phyloP scores from a whole-genome alignment of 78 protist genomes.

The Paulinella micropora region DNA sequence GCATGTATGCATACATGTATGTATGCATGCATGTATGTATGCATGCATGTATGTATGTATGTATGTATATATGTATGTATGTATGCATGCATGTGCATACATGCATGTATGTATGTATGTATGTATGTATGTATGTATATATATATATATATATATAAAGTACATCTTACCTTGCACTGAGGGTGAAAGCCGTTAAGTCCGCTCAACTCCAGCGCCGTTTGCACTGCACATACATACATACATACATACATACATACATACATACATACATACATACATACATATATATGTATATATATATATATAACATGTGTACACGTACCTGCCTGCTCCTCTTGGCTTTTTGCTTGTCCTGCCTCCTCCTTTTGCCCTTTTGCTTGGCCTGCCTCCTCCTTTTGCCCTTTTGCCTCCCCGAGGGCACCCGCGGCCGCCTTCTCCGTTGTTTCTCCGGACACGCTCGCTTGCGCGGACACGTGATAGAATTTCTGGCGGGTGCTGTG shows the following conservation, averaged over 20 bases:
- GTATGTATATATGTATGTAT: background rate
- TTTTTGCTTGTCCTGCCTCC: background rate
- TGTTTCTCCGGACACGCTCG: background rate
- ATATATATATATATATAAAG: background rate
- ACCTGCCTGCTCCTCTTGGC: background rate
- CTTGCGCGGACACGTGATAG: background rate
- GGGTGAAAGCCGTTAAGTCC: background rate
- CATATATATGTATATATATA: background rate
- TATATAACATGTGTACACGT: background rate
- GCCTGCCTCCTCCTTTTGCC: background rate
- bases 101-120: background rate
- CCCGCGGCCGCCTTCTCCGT: background rate
- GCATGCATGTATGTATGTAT: background rate
- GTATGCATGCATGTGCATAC: background rate
- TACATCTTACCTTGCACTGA: too few relatives aligned
- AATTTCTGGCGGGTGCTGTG: too few relatives aligned
- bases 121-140: background rate
- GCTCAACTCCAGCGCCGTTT: background rate
- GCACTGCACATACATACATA: background rate
- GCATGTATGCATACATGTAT: background rate
- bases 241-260: background rate
- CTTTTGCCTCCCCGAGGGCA: background rate
- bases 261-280: background rate
- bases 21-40: background rate
- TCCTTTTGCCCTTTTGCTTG: background rate